A percentile compares a stretch with the other conserved stretches of the same genome.
Evolutionary conservation across 495 filamentous ascomycete species (phyloP).

Genomic region (Penicillium silybi): DNA sequence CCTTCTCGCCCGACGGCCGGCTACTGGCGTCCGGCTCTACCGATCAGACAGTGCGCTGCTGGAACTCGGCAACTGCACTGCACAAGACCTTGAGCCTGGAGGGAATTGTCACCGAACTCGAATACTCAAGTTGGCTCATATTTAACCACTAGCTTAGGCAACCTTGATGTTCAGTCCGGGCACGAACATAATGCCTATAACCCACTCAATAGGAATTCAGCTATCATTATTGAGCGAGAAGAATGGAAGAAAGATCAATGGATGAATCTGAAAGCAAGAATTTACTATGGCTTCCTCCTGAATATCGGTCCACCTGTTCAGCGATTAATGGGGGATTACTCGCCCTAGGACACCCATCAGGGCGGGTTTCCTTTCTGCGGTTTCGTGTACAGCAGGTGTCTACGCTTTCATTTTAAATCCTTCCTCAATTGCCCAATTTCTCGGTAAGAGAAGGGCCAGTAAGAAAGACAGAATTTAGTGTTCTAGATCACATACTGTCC

Average conservation of each 20-base stretch:
- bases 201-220: not conserved
- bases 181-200: not conserved
- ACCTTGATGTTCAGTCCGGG: conserved; percentile 1
- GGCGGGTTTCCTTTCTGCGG: no score
- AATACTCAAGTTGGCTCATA: conserved; percentile 10
- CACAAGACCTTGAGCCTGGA: conserved; percentile 5
- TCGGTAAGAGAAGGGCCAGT: no score
- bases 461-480: no score
- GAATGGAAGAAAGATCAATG: conserved; percentile 27
- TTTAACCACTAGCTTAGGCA: conserved; percentile 2
- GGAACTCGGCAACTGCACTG: no score
- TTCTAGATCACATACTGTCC: no score
- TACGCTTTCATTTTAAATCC: no score
- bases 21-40: no score
- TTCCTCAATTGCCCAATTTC: no score
- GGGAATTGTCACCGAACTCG: conserved; percentile 1
- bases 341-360: no score
- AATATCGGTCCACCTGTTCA: conserved; percentile 16
- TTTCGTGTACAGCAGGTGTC: no score
- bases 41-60: no score
- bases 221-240: conserved; percentile 3
- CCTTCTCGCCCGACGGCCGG: no score
- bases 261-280: conserved; percentile 20
- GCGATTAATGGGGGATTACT: not conserved
- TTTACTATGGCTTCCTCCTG: conserved; percentile 26